Evolutionary conservation across 2,329 filamentous ascomycete species (phyloP).

Genomic region (Rhynchosporium graminicola): DNA sequence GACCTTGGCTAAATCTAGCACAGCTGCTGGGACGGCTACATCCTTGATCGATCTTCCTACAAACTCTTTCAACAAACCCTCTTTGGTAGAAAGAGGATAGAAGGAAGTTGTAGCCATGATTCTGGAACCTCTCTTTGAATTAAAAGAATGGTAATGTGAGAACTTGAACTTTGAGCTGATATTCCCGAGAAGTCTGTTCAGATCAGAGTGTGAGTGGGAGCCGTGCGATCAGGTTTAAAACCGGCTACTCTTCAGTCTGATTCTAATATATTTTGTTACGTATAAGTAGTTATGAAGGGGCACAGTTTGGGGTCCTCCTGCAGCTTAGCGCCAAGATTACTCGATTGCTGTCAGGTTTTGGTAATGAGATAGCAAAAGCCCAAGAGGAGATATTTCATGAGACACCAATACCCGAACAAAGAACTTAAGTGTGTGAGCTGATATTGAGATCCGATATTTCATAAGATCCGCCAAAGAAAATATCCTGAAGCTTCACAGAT

Average conservation of each 20-base stretch:
- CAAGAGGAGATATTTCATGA: no score
- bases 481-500: no score
- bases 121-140: background rate
- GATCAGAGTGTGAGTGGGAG: background rate
- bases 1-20: slow-evolving; percentile 68
- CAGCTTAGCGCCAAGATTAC: no score
- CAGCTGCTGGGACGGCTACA: slow-evolving; percentile 64
- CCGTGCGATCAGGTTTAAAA: background rate
- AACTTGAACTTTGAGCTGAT: background rate
- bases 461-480: no score
- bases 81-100: slow-evolving; percentile 40
- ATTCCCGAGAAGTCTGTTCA: background rate
- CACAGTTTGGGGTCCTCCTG: no score
- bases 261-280: background rate
- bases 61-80: slow-evolving; percentile 47
- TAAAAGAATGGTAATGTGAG: background rate
- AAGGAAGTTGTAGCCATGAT: slow-evolving; percentile 33
- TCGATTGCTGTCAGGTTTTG: no score
- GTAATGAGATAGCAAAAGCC: no score
- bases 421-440: no score
- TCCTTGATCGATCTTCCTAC: slow-evolving; percentile 61
- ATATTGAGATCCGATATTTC: no score
- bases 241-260: no score
- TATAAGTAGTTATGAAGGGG: background rate
- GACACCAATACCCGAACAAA: no score